These are phyloP conservation scores for Fragaria ananassa DNA, from an alignment of 306 rosid genomes.

Conservation along the genomic window DNA sequence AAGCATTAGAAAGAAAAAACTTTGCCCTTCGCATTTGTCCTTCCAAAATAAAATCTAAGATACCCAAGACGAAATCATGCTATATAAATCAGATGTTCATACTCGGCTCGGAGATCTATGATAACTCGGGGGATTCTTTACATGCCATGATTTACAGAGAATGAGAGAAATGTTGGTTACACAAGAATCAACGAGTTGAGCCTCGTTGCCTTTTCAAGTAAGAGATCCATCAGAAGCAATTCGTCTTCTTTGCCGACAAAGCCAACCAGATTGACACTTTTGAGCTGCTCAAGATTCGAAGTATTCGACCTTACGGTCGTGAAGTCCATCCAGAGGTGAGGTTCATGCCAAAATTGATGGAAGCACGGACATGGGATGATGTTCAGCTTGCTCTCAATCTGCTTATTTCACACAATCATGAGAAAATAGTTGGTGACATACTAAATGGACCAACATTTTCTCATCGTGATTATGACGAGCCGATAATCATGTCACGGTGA, in stretches of 20 bases:
- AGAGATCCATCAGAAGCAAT: slow-evolving; percentile 9
- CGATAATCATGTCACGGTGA: neutral
- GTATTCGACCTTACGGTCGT: slow-evolving; percentile 11
- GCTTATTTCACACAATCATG: neutral
- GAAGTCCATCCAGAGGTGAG: slow-evolving; percentile 34
- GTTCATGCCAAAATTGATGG: slow-evolving; percentile 30
- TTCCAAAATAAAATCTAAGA: too few species aligned
- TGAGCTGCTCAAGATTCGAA: slow-evolving; percentile 18
- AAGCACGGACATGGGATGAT: neutral
- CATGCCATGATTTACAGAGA: neutral
- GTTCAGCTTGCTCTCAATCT: slow-evolving; percentile 20
- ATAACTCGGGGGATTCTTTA: too few species aligned
- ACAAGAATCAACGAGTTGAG: slow-evolving; percentile 13
- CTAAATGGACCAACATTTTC: neutral
- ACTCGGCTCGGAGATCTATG: too few species aligned
- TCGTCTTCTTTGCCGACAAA: slow-evolving; percentile 19
- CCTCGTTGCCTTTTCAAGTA: slow-evolving; percentile 18
- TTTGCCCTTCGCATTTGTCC: too few species aligned
- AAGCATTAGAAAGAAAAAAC: too few species aligned
- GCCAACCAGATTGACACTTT: slow-evolving; percentile 3
- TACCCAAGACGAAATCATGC: too few species aligned
- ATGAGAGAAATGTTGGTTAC: neutral
- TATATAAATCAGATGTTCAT: too few species aligned
- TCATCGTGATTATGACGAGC: neutral
- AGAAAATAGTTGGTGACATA: neutral